Percentiles rank a stretch among this genome's conserved stretches.
Conservation (phyloP, 192 early-diverging fungal species). For the Coemansia sp. region DNA sequence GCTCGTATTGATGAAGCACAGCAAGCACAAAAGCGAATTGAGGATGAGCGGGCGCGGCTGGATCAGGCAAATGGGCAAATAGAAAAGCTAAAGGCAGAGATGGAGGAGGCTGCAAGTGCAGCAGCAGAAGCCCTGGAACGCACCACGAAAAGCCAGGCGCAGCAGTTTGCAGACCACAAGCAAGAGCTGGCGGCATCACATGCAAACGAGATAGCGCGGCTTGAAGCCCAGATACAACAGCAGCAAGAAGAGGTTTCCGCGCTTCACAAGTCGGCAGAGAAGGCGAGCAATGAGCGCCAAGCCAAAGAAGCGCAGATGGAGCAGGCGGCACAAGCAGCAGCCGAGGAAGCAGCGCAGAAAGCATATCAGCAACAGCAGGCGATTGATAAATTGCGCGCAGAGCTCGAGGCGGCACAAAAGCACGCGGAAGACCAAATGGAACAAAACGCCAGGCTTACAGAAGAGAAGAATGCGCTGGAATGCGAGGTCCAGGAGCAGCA, state of each 20-base stretch:
- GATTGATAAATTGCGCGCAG: neutral
- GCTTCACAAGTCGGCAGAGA: neutral
- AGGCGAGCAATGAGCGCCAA: neutral
- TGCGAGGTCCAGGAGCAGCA: neutral
- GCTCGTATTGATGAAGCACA: neutral
- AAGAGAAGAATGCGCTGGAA: neutral
- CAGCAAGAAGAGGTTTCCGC: neutral
- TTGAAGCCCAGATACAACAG: neutral
- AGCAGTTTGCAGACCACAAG: constrained; percentile 11
- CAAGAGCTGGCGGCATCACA: neutral
- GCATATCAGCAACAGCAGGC: constrained; percentile 3
- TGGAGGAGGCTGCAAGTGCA: neutral
- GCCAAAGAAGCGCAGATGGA: neutral
- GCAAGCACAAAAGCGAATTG: constrained; percentile 5
- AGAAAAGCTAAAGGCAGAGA: constrained; percentile 2
- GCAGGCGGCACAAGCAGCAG: constrained; percentile 7
- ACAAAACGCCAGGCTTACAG: neutral
- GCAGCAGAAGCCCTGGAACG: neutral
- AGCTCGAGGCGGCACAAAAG: constrained; percentile 5
- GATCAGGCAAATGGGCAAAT: constrained; percentile 3
- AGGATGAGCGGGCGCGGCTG: constrained; percentile 7
- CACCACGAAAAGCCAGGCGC: neutral
- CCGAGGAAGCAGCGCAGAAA: constrained; percentile 3
- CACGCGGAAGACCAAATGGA: neutral
- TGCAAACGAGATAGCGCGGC: neutral